phyloP scores from a whole-genome alignment of 768 basidiomycete genomes.

The Auricularia cornea region DNA sequence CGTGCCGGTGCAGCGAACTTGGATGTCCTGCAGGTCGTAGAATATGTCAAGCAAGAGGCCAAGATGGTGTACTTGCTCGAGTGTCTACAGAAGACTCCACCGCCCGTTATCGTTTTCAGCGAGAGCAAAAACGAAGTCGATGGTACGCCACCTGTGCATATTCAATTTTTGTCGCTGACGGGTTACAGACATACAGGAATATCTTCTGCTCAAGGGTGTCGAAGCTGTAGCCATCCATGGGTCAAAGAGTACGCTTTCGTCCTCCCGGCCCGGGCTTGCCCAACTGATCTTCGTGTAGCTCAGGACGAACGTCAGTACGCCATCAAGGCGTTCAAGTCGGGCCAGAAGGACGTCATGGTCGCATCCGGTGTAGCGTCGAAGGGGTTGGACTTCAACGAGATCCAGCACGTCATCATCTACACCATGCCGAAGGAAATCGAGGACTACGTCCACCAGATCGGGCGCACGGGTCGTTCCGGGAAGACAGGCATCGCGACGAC shows the following conservation, averaged over 20 bases:
- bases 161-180: not conserved
- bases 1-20: slow-evolving; percentile 96
- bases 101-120: slow-evolving; percentile 94
- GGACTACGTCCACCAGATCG: slow-evolving; percentile 99
- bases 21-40: slow-evolving; percentile 93
- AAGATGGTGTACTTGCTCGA: slow-evolving; percentile 99
- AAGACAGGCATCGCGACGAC: slow-evolving; percentile 99
- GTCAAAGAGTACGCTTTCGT: slow-evolving; percentile 66
- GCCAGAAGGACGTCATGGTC: slow-evolving; percentile 98
- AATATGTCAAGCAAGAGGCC: slow-evolving; percentile 98
- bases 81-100: slow-evolving; percentile 95
- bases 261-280: too few species aligned
- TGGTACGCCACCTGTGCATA: slow-evolving; percentile 40
- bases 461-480: slow-evolving; percentile 93
- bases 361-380: slow-evolving; percentile 97
- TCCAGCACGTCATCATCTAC: slow-evolving; percentile 98
- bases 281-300: slow-evolving; percentile 35
- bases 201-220: slow-evolving; percentile 90
- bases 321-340: slow-evolving; percentile 95
- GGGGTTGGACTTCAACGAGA: slow-evolving; percentile 97
- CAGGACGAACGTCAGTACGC: slow-evolving; percentile 99
- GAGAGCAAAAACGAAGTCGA: slow-evolving; percentile 99
- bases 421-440: slow-evolving; percentile 99
- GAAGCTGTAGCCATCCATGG: slow-evolving; percentile 99
- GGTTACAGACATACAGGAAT: slow-evolving; percentile 90